Conservation (phyloP, 805 yeast species). For the Priceomyces castillae region DNA sequence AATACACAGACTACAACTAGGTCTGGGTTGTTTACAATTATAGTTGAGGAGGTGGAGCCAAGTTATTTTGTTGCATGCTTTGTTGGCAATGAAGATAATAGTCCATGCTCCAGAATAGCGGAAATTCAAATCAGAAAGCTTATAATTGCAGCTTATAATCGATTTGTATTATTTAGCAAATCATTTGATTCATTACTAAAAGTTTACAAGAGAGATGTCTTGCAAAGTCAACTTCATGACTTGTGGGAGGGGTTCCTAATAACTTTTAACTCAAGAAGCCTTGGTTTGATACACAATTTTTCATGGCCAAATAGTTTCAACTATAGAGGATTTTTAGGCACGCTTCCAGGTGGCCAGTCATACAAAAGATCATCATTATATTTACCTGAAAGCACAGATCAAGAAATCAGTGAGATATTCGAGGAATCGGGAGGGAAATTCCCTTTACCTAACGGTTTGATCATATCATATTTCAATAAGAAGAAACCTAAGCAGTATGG, state of each 20-base stretch:
- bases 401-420: conserved; percentile 20
- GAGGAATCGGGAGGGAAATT: conserved; percentile 1
- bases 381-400: conserved; percentile 11
- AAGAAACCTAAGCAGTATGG: conserved; percentile 32
- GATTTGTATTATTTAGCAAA: conserved; percentile 28
- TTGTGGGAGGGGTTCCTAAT: conserved; percentile 31
- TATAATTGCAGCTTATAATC: conserved; percentile 19
- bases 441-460: conserved; percentile 22
- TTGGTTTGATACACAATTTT: background rate
- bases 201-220: conserved; percentile 15
- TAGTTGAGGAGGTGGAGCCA: conserved; percentile 24
- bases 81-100: conserved; percentile 8
- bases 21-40: conserved; percentile 23
- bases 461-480: conserved; percentile 27
- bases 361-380: conserved; percentile 30
- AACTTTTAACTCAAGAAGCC: background rate
- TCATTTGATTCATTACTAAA: conserved; percentile 17
- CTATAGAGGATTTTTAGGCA: conserved; percentile 35
- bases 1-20: conserved; percentile 21
- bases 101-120: conserved; percentile 16
- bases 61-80: conserved; percentile 27
- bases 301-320: conserved; percentile 37
- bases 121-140: conserved; percentile 26
- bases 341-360: conserved; percentile 16
- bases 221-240: conserved; percentile 16